Conservation (phyloP, 768 basidiomycete species). For the Fomitopsis serialis region DNA sequence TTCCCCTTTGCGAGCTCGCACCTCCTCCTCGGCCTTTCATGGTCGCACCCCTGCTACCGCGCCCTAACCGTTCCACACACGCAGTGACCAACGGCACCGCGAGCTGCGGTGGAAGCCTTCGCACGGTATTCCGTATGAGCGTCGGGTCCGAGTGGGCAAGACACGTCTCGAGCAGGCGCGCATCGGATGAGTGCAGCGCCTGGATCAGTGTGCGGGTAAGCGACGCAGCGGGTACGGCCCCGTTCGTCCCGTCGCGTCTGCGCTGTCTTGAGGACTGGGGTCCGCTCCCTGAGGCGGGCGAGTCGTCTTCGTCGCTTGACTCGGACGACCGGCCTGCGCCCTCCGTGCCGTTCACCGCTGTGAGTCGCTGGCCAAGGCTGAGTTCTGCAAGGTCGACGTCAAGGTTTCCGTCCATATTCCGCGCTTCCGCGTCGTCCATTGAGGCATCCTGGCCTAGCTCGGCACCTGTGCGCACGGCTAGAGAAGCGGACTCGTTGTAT, state of each 20-base stretch:
- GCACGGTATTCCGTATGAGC: slow-evolving; percentile 83
- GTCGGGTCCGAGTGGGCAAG: slow-evolving; percentile 74
- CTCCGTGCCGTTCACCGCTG: slow-evolving; percentile 54
- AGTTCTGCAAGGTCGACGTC: slow-evolving; percentile 87
- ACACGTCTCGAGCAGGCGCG: slow-evolving; percentile 81
- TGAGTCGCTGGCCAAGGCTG: slow-evolving; percentile 85
- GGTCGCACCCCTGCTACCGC: slow-evolving; percentile 62
- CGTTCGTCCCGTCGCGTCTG: slow-evolving; percentile 27
- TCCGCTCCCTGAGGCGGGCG: slow-evolving; percentile 9
- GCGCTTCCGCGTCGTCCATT: slow-evolving; percentile 43
- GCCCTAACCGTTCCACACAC: slow-evolving; percentile 84
- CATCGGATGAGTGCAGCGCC: slow-evolving; percentile 92
- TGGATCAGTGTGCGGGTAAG: slow-evolving; percentile 93
- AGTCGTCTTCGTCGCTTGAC: slow-evolving; percentile 41
- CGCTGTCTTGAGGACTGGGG: slow-evolving; percentile 24
- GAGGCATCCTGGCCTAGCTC: slow-evolving; percentile 55
- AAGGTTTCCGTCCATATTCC: slow-evolving; percentile 60
- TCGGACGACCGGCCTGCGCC: slow-evolving; percentile 36
- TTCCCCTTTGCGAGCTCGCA: slow-evolving; percentile 74
- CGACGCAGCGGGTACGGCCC: slow-evolving; percentile 70
- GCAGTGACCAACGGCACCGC: slow-evolving; percentile 82
- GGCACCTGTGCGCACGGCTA: slow-evolving; percentile 63
- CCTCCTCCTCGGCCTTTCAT: slow-evolving; percentile 77
- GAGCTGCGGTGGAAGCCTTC: slow-evolving; percentile 79
- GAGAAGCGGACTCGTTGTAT: slow-evolving; percentile 56